These are phyloP conservation scores for Lodderomyces metapsilosis DNA, from an alignment of 1,139 yeast species.

Conservation along the genomic window DNA sequence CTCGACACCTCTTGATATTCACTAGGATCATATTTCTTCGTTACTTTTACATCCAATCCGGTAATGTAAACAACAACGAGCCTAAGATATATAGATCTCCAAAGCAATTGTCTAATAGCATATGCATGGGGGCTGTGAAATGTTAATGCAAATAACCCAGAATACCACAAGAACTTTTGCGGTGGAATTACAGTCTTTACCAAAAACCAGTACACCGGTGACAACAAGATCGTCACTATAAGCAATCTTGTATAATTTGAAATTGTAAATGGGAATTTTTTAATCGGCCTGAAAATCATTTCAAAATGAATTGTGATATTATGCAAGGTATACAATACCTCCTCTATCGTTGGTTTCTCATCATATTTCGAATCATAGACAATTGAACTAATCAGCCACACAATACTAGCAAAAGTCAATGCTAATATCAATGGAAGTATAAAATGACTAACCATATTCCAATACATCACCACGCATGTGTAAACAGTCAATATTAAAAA, in stretches of 20 bases:
- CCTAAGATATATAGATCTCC: conserved; percentile 54
- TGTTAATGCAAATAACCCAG: conserved; percentile 43
- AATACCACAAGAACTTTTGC: conserved; percentile 32
- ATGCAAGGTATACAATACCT: conserved; percentile 50
- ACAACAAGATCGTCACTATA: conserved; percentile 32
- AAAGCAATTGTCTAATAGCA: conserved; percentile 47
- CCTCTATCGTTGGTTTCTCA: conserved; percentile 58
- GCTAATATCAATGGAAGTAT: conserved; percentile 40
- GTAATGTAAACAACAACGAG: conserved; percentile 42
- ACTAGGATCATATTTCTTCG: conserved; percentile 16
- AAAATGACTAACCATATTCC: conserved; percentile 37
- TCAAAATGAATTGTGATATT: conserved; percentile 50
- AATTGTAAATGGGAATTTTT: conserved; percentile 27
- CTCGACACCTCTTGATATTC: conserved; percentile 20
- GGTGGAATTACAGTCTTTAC: conserved; percentile 37
- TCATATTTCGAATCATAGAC: conserved; percentile 41
- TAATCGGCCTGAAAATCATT: conserved; percentile 42
- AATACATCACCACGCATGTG: conserved; percentile 43
- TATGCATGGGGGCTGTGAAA: conserved; percentile 56
- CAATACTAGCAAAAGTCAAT: conserved; percentile 34
- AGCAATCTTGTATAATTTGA: conserved; percentile 31
- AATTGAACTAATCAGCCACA: conserved; percentile 48
- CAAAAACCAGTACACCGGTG: conserved; percentile 48
- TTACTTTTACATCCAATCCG: conserved; percentile 40
- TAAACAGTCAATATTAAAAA: conserved; percentile 42